Evolutionary conservation across 2,329 filamentous ascomycete genomes (phyloP), one percentile per base, ranked within the genome.

Genomic region (Botrytis cinerea): DNA sequence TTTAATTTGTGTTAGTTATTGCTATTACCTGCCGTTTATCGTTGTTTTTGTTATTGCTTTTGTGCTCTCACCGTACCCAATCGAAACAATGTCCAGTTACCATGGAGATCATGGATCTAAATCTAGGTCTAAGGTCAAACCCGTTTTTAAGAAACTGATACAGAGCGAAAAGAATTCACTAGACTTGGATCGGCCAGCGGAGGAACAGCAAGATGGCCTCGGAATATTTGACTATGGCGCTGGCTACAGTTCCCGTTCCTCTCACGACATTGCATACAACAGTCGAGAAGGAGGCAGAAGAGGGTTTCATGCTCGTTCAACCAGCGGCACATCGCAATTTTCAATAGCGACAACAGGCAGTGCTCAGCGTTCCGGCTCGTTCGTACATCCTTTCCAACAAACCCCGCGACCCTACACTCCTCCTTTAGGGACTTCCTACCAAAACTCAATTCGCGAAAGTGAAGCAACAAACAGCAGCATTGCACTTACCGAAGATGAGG

Each of bases 381-480:
- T 91, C 78, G 85, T 90, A 32, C 89, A 91, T 78, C 89, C 89
- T 40, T 91, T 90, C 76, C 88, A 90, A 79, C 89, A 91, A 81
- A 90, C 84, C 14, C 89, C 89, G 46, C 85, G 87, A 59, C 88
- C 88, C 1, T 87, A 87, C 63, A 90, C 88, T 74, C 88, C 89
- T 69, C 88, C 88, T 14, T 78, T 89, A 74, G 75, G 74, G 59
- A 69, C 73, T 25, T 86, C 87, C 38, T 89, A 89, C 79, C 85
- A 87, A 76, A 87, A 87, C 80, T 88, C 88, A 12, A 81, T 87
- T 61, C 84, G 85, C 51, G 80, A 78, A 66, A 85, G 87, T 77
- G 88, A 89, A 71, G 87, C 85, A 78, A 88, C 75, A 64, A 87
- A 86, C 78, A 73, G 75, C 61, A 80, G 77, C 64, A 76, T 78